phyloP scores from a whole-genome alignment of 192 early-diverging fungal genomes.

The Powellomyces hirtus region DNA sequence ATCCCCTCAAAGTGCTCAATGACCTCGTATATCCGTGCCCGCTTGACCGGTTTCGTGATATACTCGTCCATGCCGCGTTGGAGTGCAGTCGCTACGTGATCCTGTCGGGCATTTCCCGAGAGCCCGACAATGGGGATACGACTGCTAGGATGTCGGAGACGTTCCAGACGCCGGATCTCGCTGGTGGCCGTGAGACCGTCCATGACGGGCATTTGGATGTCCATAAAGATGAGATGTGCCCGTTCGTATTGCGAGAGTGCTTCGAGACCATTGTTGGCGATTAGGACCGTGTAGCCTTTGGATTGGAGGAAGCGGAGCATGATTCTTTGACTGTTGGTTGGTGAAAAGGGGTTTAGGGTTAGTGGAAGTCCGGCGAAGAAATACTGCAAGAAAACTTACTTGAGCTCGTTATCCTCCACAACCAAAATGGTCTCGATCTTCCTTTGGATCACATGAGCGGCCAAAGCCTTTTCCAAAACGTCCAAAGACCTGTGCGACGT shows the following conservation, averaged over 20 bases:
- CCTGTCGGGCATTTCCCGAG: constrained; percentile 52
- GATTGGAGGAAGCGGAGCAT: constrained; percentile 51
- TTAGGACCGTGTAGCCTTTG: constrained; percentile 44
- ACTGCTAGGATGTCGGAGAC: not conserved
- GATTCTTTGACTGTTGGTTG: constrained; percentile 56
- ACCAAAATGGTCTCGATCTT: not conserved
- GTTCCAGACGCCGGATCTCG: too few species aligned
- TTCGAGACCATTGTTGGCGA: constrained; percentile 53
- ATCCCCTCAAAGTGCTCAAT: too few species aligned
- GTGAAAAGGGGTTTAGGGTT: constrained; percentile 33
- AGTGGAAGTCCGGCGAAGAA: too few species aligned
- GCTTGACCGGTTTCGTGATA: too few species aligned
- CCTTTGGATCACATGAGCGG: too few species aligned
- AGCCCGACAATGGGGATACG: constrained; percentile 53
- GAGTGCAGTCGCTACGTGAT: constrained; percentile 44
- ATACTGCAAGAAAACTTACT: too few species aligned
- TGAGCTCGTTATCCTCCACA: not conserved
- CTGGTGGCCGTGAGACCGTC: too few species aligned
- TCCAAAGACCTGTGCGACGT: too few species aligned
- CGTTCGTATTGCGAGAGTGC: constrained; percentile 31
- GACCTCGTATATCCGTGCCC: too few species aligned
- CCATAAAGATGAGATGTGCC: too few species aligned
- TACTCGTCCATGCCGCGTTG: constrained; percentile 25
- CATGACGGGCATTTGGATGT: too few species aligned
- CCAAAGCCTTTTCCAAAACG: not conserved